Percentiles rank a stretch among this genome's conserved stretches.
Conservation (phyloP, 805 yeast genomes). For the baker's yeast (Saccharomyces cerevisiae) region DNA sequence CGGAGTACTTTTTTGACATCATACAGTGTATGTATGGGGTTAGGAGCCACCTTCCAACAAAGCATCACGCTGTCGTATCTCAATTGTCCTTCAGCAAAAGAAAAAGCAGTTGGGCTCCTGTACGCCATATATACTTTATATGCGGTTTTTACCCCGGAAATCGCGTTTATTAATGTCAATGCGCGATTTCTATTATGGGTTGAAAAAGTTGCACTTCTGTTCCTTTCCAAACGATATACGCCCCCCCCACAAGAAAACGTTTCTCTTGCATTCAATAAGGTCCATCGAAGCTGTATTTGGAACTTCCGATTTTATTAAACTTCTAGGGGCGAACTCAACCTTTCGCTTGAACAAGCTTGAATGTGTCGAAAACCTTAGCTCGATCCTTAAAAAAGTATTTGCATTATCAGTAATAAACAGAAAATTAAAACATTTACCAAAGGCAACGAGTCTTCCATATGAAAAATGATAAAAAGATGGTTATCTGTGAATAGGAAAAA, state of each 20-base stretch:
- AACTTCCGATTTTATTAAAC: background rate
- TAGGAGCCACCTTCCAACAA: background rate
- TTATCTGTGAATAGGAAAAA: conserved; percentile 10
- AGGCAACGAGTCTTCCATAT: background rate
- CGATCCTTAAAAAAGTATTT: background rate
- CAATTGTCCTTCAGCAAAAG: background rate
- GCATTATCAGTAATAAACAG: background rate
- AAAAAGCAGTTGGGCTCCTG: background rate
- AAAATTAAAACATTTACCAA: background rate
- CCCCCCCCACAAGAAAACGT: background rate
- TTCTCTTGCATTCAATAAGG: background rate
- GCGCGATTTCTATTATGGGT: background rate
- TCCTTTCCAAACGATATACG: background rate
- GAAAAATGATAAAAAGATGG: conserved; percentile 18
- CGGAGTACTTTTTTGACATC: too few relatives aligned
- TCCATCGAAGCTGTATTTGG: background rate
- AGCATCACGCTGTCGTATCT: background rate
- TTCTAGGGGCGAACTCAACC: background rate
- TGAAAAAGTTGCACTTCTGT: background rate
- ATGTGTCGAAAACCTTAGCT: background rate
- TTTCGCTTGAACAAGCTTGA: background rate
- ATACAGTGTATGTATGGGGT: too few relatives aligned
- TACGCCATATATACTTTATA: background rate
- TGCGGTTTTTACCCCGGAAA: background rate
- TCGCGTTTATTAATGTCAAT: background rate